These are phyloP conservation scores for Diaporthe sp. DNA, from an alignment of 2,329 filamentous ascomycete genomes.

Conservation along the genomic window DNA sequence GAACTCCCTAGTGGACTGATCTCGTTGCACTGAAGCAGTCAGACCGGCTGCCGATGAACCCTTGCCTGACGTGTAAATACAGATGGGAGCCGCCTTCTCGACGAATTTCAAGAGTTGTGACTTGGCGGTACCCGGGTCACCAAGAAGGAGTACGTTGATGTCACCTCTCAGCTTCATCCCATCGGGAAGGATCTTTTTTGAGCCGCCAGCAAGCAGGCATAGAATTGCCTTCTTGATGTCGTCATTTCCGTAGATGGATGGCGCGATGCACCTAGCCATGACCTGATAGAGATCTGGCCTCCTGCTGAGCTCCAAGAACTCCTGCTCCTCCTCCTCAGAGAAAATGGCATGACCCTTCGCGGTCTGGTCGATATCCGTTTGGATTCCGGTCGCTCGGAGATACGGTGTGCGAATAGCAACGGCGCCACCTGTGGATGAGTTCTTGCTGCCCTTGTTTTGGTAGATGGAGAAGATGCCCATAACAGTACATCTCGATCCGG, in stretches of 20 bases:
- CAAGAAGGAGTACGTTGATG: slow-evolving; percentile 95
- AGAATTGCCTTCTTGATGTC: slow-evolving; percentile 99
- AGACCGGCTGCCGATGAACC: slow-evolving; percentile 97
- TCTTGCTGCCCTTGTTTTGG: slow-evolving; percentile 86
- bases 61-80: slow-evolving; percentile 98
- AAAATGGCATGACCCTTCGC: slow-evolving; percentile 87
- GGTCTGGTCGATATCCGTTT: slow-evolving; percentile 89
- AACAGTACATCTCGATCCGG: slow-evolving; percentile 91
- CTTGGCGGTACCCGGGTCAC: slow-evolving; percentile 98
- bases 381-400: slow-evolving; percentile 90
- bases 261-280: slow-evolving; percentile 92
- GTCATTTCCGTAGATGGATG: slow-evolving; percentile 94
- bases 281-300: slow-evolving; percentile 91
- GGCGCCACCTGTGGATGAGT: slow-evolving; percentile 75
- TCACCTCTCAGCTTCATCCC: slow-evolving; percentile 98
- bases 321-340: slow-evolving; percentile 95
- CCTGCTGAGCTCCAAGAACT: slow-evolving; percentile 91
- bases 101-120: slow-evolving; percentile 98
- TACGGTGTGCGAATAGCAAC: slow-evolving; percentile 97
- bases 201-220: slow-evolving; percentile 91
- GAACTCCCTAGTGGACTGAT: slow-evolving; percentile 92
- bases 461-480: slow-evolving; percentile 99
- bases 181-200: slow-evolving; percentile 96
- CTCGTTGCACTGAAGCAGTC: slow-evolving; percentile 95
- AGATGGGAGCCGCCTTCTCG: slow-evolving; percentile 94